Conservation (phyloP, 495 filamentous ascomycete species). For the Collariella sp. region DNA sequence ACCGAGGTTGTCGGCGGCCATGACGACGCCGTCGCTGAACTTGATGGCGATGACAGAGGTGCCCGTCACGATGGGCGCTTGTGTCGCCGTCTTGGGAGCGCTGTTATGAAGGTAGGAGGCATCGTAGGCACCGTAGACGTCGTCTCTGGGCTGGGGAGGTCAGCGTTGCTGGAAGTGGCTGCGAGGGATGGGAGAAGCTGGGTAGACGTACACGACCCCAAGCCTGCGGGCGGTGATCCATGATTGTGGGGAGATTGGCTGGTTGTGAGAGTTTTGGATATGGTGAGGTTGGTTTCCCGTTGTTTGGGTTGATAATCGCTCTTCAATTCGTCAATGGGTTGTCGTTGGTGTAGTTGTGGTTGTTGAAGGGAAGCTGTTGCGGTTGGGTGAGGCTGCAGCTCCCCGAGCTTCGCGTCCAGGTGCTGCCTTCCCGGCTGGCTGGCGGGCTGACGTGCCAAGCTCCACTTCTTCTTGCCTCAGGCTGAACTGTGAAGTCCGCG, state of each 20-base stretch:
- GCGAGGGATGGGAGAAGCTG: conserved; percentile 1
- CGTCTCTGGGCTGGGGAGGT: conserved; percentile 68
- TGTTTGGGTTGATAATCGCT: neutral
- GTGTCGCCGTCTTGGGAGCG: conserved; percentile 74
- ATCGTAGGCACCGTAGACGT: conserved; percentile 91
- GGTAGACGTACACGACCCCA: conserved; percentile 79
- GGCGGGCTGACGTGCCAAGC: conserved; percentile 16
- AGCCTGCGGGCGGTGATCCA: conserved; percentile 93
- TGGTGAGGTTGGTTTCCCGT: neutral
- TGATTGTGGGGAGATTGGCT: conserved; percentile 27
- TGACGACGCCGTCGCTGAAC: conserved; percentile 91
- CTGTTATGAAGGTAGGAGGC: conserved; percentile 62
- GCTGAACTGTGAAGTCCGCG: neutral
- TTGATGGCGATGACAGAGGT: conserved; percentile 91
- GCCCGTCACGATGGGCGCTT: conserved; percentile 86
- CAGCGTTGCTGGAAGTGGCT: conserved; percentile 4
- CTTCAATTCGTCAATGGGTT: neutral
- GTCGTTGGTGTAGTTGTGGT: conserved; percentile 1
- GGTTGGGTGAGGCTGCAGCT: conserved; percentile 25
- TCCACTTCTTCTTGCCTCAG: conserved; percentile 3
- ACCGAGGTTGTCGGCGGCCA: conserved; percentile 96
- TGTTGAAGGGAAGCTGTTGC: conserved; percentile 11
- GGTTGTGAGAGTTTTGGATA: conserved; percentile 10
- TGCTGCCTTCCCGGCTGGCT: conserved; percentile 27
- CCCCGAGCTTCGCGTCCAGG: conserved; percentile 32